Percentiles rank a stretch among this genome's conserved stretches.
Conservation (phyloP, 495 filamentous ascomycete genomes). For the Podospora tetraspora region DNA sequence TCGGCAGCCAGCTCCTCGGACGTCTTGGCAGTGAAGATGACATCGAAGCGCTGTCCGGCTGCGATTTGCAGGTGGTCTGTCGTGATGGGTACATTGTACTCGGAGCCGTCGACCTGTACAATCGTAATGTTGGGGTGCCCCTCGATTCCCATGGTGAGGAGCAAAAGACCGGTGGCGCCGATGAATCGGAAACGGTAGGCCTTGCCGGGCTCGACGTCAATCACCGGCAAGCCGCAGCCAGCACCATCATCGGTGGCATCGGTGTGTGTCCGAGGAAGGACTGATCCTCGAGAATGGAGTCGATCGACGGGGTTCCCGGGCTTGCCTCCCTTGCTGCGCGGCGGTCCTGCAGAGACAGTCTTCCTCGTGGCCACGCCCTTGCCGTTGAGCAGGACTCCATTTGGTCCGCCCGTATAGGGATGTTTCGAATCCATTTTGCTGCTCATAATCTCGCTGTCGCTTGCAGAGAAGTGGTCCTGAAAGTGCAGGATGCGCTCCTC, state of each 20-base stretch:
- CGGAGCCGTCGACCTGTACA: conserved; percentile 52
- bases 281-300: background rate
- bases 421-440: conserved; percentile 27
- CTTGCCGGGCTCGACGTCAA: conserved; percentile 52
- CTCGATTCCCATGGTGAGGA: conserved; percentile 47
- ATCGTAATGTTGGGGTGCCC: conserved; percentile 46
- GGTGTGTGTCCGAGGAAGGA: background rate
- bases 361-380: conserved; percentile 28
- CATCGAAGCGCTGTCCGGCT: conserved; percentile 52
- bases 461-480: conserved; percentile 46
- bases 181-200: conserved; percentile 56
- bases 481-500: conserved; percentile 51
- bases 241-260: conserved; percentile 25
- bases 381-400: conserved; percentile 49
- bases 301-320: background rate
- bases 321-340: conserved; percentile 27
- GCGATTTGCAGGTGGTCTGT: conserved; percentile 50
- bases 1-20: conserved; percentile 37
- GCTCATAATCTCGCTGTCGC: conserved; percentile 38
- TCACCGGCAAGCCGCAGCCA: conserved; percentile 42
- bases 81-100: conserved; percentile 47
- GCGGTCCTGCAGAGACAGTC: conserved; percentile 20
- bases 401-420: conserved; percentile 46
- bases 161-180: conserved; percentile 48
- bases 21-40: conserved; percentile 45